Conservation (phyloP, 2,329 filamentous ascomycete species). For the Cadophora gregata region DNA sequence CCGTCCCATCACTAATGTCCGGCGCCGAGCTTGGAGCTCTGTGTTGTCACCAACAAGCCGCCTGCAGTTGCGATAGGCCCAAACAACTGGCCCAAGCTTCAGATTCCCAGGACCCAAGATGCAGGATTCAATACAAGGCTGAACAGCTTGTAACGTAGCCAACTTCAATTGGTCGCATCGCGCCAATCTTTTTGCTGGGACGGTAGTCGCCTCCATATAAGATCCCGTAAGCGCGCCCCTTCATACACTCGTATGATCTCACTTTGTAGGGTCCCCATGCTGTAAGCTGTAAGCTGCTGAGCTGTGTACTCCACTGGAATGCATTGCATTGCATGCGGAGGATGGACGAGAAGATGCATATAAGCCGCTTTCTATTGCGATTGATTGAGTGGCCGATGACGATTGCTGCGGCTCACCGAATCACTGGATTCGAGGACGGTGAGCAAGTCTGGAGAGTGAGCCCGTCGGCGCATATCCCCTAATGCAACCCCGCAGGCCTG, state of each 20-base stretch:
- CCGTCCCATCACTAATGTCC: not conserved
- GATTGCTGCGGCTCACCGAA: not conserved
- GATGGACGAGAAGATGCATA: not conserved
- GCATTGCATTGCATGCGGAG: conserved; percentile 7
- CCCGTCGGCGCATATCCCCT: not conserved
- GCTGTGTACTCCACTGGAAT: not conserved
- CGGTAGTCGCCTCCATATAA: not conserved
- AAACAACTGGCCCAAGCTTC: conserved; percentile 5
- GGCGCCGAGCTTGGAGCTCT: conserved; percentile 9
- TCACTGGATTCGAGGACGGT: not conserved
- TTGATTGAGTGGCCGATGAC: not conserved
- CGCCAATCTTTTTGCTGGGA: conserved; percentile 8
- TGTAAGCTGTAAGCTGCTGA: conserved; percentile 2
- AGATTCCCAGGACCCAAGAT: not conserved
- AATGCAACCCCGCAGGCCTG: conserved; percentile 5
- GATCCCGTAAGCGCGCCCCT: conserved; percentile 4
- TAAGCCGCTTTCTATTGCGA: not conserved
- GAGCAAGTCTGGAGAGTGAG: not conserved
- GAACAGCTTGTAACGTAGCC: conserved; percentile 9
- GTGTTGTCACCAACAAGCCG: conserved; percentile 16
- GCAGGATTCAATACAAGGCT: conserved; percentile 15
- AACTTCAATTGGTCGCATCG: not conserved
- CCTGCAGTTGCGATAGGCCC: conserved; percentile 10
- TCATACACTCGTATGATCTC: not conserved
- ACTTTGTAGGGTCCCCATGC: not conserved